Conservation (phyloP, 345 rosid genomes). For the Eucalyptus rudis region DNA sequence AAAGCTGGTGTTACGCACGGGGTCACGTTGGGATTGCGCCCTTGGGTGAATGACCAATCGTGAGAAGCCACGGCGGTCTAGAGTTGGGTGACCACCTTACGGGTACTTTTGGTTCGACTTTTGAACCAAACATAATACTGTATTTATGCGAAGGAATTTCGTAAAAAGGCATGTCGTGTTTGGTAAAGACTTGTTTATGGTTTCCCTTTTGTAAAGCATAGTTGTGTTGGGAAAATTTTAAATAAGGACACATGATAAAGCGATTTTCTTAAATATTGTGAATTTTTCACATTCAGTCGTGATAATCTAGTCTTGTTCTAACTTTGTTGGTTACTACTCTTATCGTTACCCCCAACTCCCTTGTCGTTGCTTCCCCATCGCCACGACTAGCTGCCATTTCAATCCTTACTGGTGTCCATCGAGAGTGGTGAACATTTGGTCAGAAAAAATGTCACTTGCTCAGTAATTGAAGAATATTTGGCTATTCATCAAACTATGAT, state of each 20-base stretch:
- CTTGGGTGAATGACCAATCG: neutral
- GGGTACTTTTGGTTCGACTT: neutral
- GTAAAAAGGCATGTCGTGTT: neutral
- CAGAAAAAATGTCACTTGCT: no score
- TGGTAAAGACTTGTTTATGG: neutral
- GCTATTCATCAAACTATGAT: rapidly evolving
- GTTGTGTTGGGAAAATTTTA: neutral
- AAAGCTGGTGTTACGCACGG: neutral
- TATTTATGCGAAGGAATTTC: neutral
- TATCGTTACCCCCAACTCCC: no score
- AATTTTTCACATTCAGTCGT: rapidly evolving
- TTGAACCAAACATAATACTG: neutral
- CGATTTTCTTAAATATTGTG: rapidly evolving
- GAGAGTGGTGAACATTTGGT: no score
- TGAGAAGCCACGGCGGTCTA: neutral
- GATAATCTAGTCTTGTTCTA: rapidly evolving
- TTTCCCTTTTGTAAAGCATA: neutral
- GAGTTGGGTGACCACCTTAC: neutral
- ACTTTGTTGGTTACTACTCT: rapidly evolving
- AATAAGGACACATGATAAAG: rapidly evolving
- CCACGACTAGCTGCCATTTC: no score
- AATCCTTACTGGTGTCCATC: no score
- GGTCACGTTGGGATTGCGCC: neutral
- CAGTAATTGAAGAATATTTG: no score
- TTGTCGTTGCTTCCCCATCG: rapidly evolving